A percentile compares a stretch with the other conserved stretches of the same genome.
Conservation (phyloP, 495 filamentous ascomycete species). For the Xylaria flabelliformis region DNA sequence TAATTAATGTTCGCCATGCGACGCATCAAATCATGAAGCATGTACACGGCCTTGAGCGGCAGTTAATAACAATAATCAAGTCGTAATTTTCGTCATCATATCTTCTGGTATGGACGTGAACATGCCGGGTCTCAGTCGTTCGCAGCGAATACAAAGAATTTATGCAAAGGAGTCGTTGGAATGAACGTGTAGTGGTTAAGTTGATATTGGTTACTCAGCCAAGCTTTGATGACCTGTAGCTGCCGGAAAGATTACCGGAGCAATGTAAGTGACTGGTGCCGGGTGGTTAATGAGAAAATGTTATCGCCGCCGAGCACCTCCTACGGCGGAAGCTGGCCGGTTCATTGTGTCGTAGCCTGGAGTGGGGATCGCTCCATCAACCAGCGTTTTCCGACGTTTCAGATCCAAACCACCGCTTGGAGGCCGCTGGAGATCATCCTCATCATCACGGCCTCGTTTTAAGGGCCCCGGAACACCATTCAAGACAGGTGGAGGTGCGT, state of each 20-base stretch:
- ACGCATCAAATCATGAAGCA: constrained; percentile 45
- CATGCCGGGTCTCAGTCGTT: constrained; percentile 43
- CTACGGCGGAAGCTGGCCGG: constrained; percentile 50
- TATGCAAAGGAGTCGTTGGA: constrained; percentile 29
- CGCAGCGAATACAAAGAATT: constrained; percentile 46
- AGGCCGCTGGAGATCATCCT: constrained; percentile 72
- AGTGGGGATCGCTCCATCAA: constrained; percentile 54
- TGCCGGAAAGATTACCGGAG: background rate
- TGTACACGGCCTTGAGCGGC: constrained; percentile 40
- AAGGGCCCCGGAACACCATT: constrained; percentile 69
- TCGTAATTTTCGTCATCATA: constrained; percentile 52
- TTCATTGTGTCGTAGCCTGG: constrained; percentile 57
- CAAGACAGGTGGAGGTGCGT: constrained; percentile 61
- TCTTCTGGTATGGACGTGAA: constrained; percentile 39
- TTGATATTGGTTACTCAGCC: background rate
- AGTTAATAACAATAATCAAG: constrained; percentile 48
- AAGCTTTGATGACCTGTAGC: background rate
- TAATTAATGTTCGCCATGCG: constrained; percentile 44
- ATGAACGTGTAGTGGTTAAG: constrained; percentile 28
- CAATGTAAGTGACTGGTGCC: background rate
- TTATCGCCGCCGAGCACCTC: constrained; percentile 43
- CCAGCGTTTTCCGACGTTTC: constrained; percentile 86
- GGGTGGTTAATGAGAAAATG: background rate
- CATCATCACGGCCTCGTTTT: constrained; percentile 85
- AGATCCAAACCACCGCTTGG: constrained; percentile 70